These are phyloP conservation scores for Fibroporia radiculosa DNA, from an alignment of 768 basidiomycete species.

Conservation along the genomic window DNA sequence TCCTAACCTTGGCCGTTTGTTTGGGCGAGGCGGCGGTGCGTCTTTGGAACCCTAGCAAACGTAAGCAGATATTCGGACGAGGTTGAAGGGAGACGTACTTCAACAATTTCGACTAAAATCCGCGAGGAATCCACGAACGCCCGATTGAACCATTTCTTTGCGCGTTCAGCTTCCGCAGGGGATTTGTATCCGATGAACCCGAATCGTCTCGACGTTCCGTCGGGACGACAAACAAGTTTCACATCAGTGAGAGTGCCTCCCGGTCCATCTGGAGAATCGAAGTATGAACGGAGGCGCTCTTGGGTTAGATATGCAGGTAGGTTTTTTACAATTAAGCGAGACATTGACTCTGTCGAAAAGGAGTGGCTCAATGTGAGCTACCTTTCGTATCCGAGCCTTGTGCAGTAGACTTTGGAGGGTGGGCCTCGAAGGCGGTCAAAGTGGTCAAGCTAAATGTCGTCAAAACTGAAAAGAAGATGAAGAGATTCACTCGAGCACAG, in stretches of 20 bases:
- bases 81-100: conserved; percentile 42
- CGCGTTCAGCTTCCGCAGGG: conserved; percentile 62
- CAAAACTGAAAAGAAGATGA: no score
- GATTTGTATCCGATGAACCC: conserved; percentile 91
- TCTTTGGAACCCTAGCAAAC: conserved; percentile 54
- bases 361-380: background rate
- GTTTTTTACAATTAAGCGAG: conserved; percentile 79
- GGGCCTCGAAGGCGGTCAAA: no score
- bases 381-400: no score
- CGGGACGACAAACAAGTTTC: conserved; percentile 66
- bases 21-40: conserved; percentile 59
- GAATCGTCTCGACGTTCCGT: conserved; percentile 80
- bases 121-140: conserved; percentile 78
- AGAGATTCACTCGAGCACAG: no score
- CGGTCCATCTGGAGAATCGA: conserved; percentile 53
- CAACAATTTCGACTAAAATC: conserved; percentile 67
- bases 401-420: no score
- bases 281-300: conserved; percentile 57
- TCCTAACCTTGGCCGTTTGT: conserved; percentile 56
- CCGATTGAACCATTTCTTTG: conserved; percentile 77
- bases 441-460: no score
- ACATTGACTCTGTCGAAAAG: conserved; percentile 39
- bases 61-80: background rate
- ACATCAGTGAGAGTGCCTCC: conserved; percentile 76
- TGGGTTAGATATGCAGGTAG: conserved; percentile 64